A percentile compares a stretch with the other conserved stretches of the same genome.
Conservation (phyloP, 495 filamentous ascomycete genomes). For the Trypethelium eluteriae region DNA sequence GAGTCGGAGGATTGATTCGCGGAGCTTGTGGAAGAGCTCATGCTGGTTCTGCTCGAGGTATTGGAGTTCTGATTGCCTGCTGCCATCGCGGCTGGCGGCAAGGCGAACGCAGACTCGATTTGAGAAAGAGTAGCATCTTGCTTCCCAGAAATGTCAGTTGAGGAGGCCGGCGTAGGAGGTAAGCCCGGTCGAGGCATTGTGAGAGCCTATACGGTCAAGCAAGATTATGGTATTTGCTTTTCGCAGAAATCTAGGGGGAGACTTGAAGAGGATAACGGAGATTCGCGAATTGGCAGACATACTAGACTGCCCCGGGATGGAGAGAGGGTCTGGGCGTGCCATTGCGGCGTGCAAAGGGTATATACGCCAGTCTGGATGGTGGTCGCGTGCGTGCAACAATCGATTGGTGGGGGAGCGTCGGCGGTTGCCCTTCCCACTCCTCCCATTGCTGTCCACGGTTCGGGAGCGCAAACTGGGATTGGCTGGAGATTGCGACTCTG, state of each 20-base stretch:
- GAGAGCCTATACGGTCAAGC: background rate
- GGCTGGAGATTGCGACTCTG: background rate
- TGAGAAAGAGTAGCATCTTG: slow-evolving; percentile 50
- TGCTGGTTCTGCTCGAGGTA: slow-evolving; percentile 33
- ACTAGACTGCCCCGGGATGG: background rate
- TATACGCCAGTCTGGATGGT: background rate
- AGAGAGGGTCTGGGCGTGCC: background rate
- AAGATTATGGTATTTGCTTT: background rate
- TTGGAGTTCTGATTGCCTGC: slow-evolving; percentile 12
- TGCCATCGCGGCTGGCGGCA: slow-evolving; percentile 73
- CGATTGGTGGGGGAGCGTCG: background rate
- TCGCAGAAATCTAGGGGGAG: background rate
- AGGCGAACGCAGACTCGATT: slow-evolving; percentile 58
- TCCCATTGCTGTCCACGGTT: background rate
- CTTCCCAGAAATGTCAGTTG: slow-evolving; percentile 72
- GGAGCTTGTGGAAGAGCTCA: slow-evolving; percentile 39
- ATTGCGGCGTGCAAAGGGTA: background rate
- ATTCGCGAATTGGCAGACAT: no score
- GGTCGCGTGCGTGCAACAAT: slow-evolving; percentile 2
- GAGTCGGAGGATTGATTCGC: slow-evolving; percentile 39
- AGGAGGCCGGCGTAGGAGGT: slow-evolving; percentile 79
- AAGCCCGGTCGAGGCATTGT: slow-evolving; percentile 24
- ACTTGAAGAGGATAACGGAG: background rate
- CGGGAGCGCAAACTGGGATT: background rate
- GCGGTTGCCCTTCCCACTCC: background rate